Evolutionary conservation across 805 yeast species (phyloP), one percentile per base, ranked within the genome.

Genomic region (Spathaspora passalidarum): DNA sequence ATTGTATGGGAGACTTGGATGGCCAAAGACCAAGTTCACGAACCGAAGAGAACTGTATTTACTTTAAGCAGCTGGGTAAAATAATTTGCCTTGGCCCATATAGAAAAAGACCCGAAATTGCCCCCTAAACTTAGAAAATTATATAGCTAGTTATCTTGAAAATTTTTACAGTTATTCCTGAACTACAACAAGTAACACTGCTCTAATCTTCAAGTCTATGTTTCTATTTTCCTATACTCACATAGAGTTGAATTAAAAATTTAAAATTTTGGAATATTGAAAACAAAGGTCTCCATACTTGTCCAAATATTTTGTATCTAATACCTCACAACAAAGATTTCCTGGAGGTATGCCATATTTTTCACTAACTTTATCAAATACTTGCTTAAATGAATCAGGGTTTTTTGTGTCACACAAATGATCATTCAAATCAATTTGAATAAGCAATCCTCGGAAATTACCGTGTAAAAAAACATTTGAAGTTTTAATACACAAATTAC

Each of bases 381-480:
- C 56, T 44, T 49, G 25, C 35, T 41, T 32, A 20, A 54, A 39
- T 19, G 47, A 47, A 32, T 49, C 53, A 10, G 38, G 19, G n/a
- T 49, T 46, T n/a, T 41, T 49, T 29, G 46, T 38, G 40, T 52
- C 56, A 2, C 49, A 50, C 16, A 51, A 40, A 40, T 51, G 53
- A 14, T 58, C 59, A 39, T 55, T 53, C 7, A 57, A 43, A 47
- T 78, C 84, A 2, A 84, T 70, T 53, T 84, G 86, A 21, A 87
- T 75, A 32, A 87, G 59, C 32, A 87, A 73, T 0, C 90, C 90
- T 49, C 83, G 78, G 68, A 85, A 87, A 16, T 72, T 73, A 1
- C 96, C 95, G 57, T 86, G 90, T 11, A 86, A 70, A 42, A 82
- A 81, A 34, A 87, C 80, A 57, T 87, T 88, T 37, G 87, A 82